These are phyloP conservation scores for Desmodesmus armatus DNA, from an alignment of 139 green algal species.

Conservation along the genomic window DNA sequence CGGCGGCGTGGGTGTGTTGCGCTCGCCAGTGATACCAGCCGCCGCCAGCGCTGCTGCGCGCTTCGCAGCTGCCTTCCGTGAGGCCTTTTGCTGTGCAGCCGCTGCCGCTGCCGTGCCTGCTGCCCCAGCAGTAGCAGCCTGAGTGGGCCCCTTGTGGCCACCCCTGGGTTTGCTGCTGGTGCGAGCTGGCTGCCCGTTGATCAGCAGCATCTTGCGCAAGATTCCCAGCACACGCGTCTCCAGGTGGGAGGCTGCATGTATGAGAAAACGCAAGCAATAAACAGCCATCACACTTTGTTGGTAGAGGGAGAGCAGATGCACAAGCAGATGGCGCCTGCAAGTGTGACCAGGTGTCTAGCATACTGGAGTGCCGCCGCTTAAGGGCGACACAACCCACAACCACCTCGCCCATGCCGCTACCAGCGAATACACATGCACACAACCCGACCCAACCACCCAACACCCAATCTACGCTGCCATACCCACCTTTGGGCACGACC, in stretches of 20 bases:
- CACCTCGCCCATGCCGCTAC: too few relatives aligned
- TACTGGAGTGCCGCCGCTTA: too few relatives aligned
- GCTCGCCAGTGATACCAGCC: conserved; percentile 1
- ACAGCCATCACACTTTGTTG: too few relatives aligned
- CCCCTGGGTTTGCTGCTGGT: background rate
- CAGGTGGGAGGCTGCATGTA: conserved; percentile 79
- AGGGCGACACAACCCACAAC: too few relatives aligned
- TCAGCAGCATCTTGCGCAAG: conserved; percentile 78
- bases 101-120: too few relatives aligned
- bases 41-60: conserved; percentile 1
- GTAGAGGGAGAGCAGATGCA: too few relatives aligned
- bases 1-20: background rate
- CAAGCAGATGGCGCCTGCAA: too few relatives aligned
- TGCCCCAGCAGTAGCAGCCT: too few relatives aligned
- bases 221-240: conserved; percentile 87
- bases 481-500: conserved; percentile 25
- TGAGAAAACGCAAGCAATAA: background rate
- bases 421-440: background rate
- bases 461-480: background rate
- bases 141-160: background rate
- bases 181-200: conserved; percentile 31
- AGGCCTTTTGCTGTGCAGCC: background rate
- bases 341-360: too few relatives aligned
- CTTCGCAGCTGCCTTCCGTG: background rate
- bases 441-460: background rate